Evolutionary conservation across 2,329 filamentous ascomycete species (phyloP), one percentile per base, ranked within the genome.

Genomic region (Trichoderma endophyticum): DNA sequence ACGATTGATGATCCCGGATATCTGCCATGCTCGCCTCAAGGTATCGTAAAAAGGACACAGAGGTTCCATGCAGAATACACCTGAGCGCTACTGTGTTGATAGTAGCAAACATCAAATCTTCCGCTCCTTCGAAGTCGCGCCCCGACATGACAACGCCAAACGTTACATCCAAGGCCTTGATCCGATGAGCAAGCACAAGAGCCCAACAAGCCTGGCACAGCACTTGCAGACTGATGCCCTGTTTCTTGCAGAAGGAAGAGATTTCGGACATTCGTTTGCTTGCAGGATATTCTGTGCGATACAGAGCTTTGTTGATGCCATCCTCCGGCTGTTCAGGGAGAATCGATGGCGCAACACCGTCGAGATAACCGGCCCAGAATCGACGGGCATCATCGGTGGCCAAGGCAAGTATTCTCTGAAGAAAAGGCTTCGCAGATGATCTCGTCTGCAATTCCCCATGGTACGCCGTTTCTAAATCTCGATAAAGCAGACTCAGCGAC

Each of bases 81-180:
- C 94, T 87, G 8, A 97, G 85, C 0, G 92, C 88, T 0, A 97
- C 90, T 0, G 95, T 97, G 77, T 97, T 98, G 93, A 98, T 97
- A 0, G 92, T 93, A 0, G 95, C 95, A 77, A 97, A 98, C 78
- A 95, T 85, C 14, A 95, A 81, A 30, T 88, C 80, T 57, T 92
- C 88, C 0, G 89, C 87, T 18, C 88, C 86, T 60, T 92, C 90
- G 11, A 89, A 90, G 71, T 96, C 93, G n/a, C 95, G 88, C 18
- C 95, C 95, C 0, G 94, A 94, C 14, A 97, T 84, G 1, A 98
- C 91, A 0, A 93, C 88, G 1, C 95, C 95, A 77, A 96, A 97
- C 0, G 90, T 86, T 4, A 97, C 87, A 75, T 97, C 94, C 0
- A 97, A 86, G 0, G 87, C 88, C 3, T 85, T 82, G 1, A 88